phyloP scores from a whole-genome alignment of 2,329 filamentous ascomycete genomes.

The Penicillium carneum region DNA sequence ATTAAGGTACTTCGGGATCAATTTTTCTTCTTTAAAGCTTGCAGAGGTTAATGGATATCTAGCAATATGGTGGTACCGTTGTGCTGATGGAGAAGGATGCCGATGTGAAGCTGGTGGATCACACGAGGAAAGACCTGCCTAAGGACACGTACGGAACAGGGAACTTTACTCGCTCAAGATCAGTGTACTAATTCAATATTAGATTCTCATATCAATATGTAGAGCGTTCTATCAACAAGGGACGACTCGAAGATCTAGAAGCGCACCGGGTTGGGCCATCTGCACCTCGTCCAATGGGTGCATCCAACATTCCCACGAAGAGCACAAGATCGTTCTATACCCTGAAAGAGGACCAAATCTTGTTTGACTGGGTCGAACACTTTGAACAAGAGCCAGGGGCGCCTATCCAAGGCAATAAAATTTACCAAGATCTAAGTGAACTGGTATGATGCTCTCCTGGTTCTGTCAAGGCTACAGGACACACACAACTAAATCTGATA shows the following conservation, averaged over 20 bases:
- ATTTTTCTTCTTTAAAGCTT: background rate
- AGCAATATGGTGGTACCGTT: constrained; percentile 63
- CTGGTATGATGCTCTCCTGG: constrained; percentile 39
- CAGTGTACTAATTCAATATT: constrained; percentile 13
- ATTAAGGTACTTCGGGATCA: constrained; percentile 51
- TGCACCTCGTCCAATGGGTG: constrained; percentile 55
- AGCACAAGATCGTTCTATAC: constrained; percentile 47
- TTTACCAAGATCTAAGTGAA: constrained; percentile 55
- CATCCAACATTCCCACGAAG: constrained; percentile 47
- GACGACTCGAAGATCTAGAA: constrained; percentile 58
- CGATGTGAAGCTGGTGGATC: constrained; percentile 67
- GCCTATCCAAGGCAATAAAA: constrained; percentile 50
- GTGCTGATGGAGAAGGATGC: constrained; percentile 62
- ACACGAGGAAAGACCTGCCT: constrained; percentile 59
- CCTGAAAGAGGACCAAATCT: constrained; percentile 54
- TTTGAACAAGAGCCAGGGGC: constrained; percentile 44
- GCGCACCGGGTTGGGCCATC: constrained; percentile 57
- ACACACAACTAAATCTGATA: background rate
- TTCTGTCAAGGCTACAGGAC: background rate
- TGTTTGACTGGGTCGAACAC: constrained; percentile 55
- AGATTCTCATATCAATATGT: constrained; percentile 67
- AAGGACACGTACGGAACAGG: constrained; percentile 57
- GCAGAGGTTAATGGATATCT: constrained; percentile 11
- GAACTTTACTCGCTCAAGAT: constrained; percentile 10
- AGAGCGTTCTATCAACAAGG: constrained; percentile 60